phyloP scores from a whole-genome alignment of 805 yeast species.

The Lachancea dasiensis region DNA sequence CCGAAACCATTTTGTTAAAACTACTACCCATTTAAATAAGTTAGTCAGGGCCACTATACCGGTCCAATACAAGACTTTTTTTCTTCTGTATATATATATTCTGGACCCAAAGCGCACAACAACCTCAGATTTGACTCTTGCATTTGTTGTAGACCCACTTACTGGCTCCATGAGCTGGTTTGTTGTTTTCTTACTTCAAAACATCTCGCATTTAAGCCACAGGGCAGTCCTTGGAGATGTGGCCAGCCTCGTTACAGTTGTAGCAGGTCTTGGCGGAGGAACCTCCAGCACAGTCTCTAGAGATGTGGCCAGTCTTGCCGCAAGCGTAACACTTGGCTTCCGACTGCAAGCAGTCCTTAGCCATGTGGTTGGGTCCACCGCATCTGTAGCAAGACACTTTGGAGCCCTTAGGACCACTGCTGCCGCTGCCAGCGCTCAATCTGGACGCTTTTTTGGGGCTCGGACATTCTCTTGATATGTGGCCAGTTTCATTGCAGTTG shows the following conservation, averaged over 20 bases:
- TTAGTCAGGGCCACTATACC: too few species aligned
- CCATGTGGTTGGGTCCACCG: conserved; percentile 90
- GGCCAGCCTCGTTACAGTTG: conserved; percentile 60
- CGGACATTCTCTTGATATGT: conserved; percentile 72
- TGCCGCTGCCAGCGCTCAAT: conserved; percentile 7
- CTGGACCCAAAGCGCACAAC: too few species aligned
- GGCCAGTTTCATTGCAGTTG: conserved; percentile 74
- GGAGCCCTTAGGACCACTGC: conserved; percentile 20
- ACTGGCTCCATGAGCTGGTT: too few species aligned
- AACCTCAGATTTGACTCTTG: too few species aligned
- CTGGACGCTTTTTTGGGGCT: conserved; percentile 38
- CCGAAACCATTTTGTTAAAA: too few species aligned
- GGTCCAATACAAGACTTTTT: too few species aligned
- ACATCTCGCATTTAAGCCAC: conserved; percentile 8
- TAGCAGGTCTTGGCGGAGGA: conserved; percentile 46
- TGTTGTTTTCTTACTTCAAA: too few species aligned
- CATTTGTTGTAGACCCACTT: too few species aligned
- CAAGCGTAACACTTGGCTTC: conserved; percentile 85
- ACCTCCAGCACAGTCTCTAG: conserved; percentile 69
- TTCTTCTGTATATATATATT: not conserved
- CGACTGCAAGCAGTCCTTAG: conserved; percentile 79
- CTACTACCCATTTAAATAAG: too few species aligned
- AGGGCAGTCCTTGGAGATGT: conserved; percentile 76
- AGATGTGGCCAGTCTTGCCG: conserved; percentile 84
- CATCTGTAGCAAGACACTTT: conserved; percentile 71